Conservation (phyloP, 2,329 filamentous ascomycete species). For the Monosporascus sp. region DNA sequence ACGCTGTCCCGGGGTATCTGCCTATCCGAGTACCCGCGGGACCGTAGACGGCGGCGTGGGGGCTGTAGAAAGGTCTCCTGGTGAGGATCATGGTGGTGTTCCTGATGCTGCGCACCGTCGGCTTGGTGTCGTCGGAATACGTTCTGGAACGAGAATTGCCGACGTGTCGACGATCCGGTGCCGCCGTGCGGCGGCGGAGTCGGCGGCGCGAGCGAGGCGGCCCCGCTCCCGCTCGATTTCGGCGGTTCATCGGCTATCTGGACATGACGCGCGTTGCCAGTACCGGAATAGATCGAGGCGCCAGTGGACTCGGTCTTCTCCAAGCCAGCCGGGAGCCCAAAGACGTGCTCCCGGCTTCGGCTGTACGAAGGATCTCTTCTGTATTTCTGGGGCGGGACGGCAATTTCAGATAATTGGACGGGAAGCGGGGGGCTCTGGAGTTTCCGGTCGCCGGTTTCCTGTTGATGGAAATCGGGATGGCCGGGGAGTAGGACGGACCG, state of each 20-base stretch:
- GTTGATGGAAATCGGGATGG: conserved; percentile 36
- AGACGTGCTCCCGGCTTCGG: conserved; percentile 39
- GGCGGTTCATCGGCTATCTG: conserved; percentile 40
- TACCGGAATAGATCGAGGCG: conserved; percentile 40
- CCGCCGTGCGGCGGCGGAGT: conserved; percentile 54
- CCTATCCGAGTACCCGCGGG: conserved; percentile 36
- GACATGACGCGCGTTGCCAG: conserved; percentile 36
- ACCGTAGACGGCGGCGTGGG: conserved; percentile 22
- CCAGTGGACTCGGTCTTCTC: conserved; percentile 46
- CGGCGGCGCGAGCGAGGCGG: conserved; percentile 46
- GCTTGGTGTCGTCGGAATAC: conserved; percentile 61
- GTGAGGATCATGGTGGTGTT: conserved; percentile 15
- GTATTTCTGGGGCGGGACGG: conserved; percentile 42
- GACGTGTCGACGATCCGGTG: conserved; percentile 44
- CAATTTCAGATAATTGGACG: conserved; percentile 58
- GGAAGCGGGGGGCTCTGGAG: conserved; percentile 55
- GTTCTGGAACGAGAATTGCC: conserved; percentile 91
- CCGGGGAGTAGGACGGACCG: conserved; percentile 35
- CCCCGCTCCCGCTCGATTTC: conserved; percentile 33
- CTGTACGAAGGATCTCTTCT: conserved; percentile 36
- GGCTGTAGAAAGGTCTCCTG: neutral
- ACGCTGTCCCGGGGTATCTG: conserved; percentile 41
- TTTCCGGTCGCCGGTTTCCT: conserved; percentile 31
- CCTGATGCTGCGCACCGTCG: conserved; percentile 26
- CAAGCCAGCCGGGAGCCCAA: conserved; percentile 41